Evolutionary conservation across 257 asterid genomes (phyloP), one percentile per base, ranked within the genome.

Genomic region (Jacaranda copaia): DNA sequence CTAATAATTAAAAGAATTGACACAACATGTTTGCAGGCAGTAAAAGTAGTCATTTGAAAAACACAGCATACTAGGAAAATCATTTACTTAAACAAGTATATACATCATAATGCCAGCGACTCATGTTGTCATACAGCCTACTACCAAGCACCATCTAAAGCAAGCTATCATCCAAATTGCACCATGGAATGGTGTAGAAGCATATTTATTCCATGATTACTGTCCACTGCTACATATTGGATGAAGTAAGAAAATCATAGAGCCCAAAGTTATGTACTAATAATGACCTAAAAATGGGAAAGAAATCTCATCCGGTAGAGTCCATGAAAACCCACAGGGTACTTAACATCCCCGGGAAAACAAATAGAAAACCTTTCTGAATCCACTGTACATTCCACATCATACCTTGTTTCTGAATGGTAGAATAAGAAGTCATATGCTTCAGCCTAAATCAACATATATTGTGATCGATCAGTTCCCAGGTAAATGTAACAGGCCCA

Each of bases 261-360:
- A 3, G 46, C 19, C n/a, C 2, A 25, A 48, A 36, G 7, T n/a
- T 57, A 20, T 39, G 7, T n/a, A 19, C 20, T 15, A 43, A 12
- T n/a, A 39, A 38, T 5, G 12, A 39, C 15, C 15, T 5, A 16
- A 73, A 65, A 6, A 56, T 19, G 2, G n/a, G 4, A 25, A 25
- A 19, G 13, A 8, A 64, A 32, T 40, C 45, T 7, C 14, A 16
- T 4, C 59, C 45, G 68, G 5, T 65, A 57, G 55, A 43, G 3
- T 74, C 12, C 1, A 36, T 25, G 70, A 56, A 71, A 32, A 7
- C 40, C 16, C 3, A 12, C 1, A 16, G 35, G 7, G 6, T 13
- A 10, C 11, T 40, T 49, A 56, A 42, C 70, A 38, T 45, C 65
- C 48, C 64, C 19, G 20, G 12, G 7, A 36, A 79, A 73, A 56